Base-by-base conservation (phyloP, 2,329 filamentous ascomycete genomes). In the Penicillium sp. region DNA sequence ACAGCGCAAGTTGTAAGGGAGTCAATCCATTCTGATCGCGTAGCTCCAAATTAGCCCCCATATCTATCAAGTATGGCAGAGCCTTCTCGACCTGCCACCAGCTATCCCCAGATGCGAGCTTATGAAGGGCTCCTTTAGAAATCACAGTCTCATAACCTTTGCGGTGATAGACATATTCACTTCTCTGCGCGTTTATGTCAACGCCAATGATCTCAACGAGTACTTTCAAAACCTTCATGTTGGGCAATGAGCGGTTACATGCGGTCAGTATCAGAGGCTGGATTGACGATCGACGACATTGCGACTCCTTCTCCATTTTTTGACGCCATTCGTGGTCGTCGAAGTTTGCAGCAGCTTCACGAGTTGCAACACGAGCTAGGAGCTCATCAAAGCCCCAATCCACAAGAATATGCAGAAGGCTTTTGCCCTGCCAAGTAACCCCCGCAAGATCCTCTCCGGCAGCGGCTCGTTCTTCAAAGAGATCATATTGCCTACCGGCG, bases 61-160 rank as follows among this genome's bases (percentile, higher is more conserved):
- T 38, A 23, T 37, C 5, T 19, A 53, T 38, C 13, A 53, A 19
- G 9, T 49, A 47, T 9, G 43, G 46, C 30, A 47, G 20, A 7
- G 43, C 46, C 14, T 47, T 9, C 4, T 36, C 16, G 9, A 49
- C 43, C 29, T 41, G 30, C 46, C 46, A 49, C 43, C 46, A 49
- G 4, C 2, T 13, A 4, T 2, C 14, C 1, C 46, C 43, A 7
- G 4, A 7, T 4, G 43, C 37, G 3, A 49, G 37, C 1, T 31
- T 14, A 37, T 49, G 43, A n/a, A 47, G 9, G 15, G 18, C 28
- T 3, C 34, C 30, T 14, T 21, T 20, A 6, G 17, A n/a, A 4
- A 13, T 5, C 3, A 16, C 11, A n/a, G 5, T 25, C 23, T 7
- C 7, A 30, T 32, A 2, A 19, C 14, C 8, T 13, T 6, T 13